These are phyloP conservation scores for Aspergillus latus DNA, from an alignment of 2,329 filamentous ascomycete genomes.

Conservation along the genomic window DNA sequence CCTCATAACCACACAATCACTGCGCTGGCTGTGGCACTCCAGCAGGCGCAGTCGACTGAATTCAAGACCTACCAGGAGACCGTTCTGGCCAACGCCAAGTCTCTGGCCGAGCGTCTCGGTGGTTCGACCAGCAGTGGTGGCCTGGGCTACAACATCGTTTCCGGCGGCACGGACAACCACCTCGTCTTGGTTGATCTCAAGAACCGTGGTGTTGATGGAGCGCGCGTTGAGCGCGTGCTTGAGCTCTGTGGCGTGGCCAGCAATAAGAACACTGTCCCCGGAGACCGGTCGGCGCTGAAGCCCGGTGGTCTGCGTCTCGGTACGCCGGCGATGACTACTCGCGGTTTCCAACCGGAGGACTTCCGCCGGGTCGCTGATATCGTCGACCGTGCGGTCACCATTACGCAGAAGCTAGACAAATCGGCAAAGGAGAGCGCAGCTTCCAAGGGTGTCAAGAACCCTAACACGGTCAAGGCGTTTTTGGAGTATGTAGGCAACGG, in stretches of 20 bases:
- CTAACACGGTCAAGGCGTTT: slow-evolving; percentile 99
- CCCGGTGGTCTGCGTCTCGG: slow-evolving; percentile 93
- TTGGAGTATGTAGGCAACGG: slow-evolving; percentile 79
- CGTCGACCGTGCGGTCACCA: slow-evolving; percentile 77
- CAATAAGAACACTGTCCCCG: slow-evolving; percentile 98
- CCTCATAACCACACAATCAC: slow-evolving; percentile 99
- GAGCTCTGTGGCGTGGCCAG: slow-evolving; percentile 94
- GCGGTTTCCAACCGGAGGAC: slow-evolving; percentile 86
- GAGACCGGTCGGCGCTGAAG: slow-evolving; percentile 88
- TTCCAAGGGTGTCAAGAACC: slow-evolving; percentile 81
- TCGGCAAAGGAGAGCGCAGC: slow-evolving; percentile 69
- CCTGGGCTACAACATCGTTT: slow-evolving; percentile 90
- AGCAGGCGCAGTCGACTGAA: slow-evolving; percentile 86
- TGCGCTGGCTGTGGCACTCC: slow-evolving; percentile 87
- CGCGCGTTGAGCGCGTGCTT: slow-evolving; percentile 84
- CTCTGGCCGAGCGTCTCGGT: slow-evolving; percentile 69
- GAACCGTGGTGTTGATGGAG: slow-evolving; percentile 81
- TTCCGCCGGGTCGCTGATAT: slow-evolving; percentile 84
- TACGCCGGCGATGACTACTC: slow-evolving; percentile 94
- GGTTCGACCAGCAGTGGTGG: slow-evolving; percentile 69
- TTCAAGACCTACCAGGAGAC: slow-evolving; percentile 94
- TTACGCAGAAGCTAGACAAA: slow-evolving; percentile 76
- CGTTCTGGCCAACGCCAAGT: slow-evolving; percentile 90
- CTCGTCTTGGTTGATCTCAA: slow-evolving; percentile 95
- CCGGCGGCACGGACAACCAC: slow-evolving; percentile 95